Conservation (phyloP, 225 moss, liverwort and hornwort species). For the Physcomitrium patens region DNA sequence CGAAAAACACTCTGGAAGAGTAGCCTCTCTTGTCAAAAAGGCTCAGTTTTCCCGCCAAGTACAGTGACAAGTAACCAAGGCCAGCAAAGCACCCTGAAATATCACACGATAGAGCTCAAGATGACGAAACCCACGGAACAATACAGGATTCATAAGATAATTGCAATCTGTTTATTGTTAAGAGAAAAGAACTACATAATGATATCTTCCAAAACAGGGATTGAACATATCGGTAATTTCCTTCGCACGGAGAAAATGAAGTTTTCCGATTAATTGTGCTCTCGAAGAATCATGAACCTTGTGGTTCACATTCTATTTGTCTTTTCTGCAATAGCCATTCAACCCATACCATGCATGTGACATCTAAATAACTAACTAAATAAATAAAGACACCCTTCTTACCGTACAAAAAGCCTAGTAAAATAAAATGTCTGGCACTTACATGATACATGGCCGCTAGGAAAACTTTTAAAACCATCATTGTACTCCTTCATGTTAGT, state of each 20-base stretch:
- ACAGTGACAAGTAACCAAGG: slow-evolving; percentile 49
- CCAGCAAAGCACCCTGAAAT: slow-evolving; percentile 58
- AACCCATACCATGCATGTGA: background rate
- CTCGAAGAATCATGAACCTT: background rate
- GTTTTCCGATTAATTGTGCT: too few species aligned
- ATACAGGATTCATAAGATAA: too few species aligned
- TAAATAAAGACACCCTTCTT: background rate
- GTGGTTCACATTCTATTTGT: background rate
- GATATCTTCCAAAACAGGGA: too few species aligned
- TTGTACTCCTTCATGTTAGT: slow-evolving; percentile 32
- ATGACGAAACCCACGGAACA: background rate
- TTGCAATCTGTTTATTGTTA: too few species aligned
- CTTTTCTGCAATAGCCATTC: slow-evolving; percentile 31
- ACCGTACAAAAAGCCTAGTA: background rate
- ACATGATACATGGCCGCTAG: slow-evolving; percentile 68
- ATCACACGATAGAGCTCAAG: background rate
- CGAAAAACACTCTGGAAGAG: slow-evolving; percentile 65
- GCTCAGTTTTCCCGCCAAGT: slow-evolving; percentile 55
- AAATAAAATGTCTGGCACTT: background rate
- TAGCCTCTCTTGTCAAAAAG: slow-evolving; percentile 57
- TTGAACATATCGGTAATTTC: too few species aligned
- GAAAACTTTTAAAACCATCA: slow-evolving; percentile 63
- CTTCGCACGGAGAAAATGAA: too few species aligned
- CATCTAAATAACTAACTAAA: background rate
- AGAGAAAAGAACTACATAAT: too few species aligned